These are phyloP conservation scores for Huiozyma naganishii DNA, from an alignment of 805 yeast genomes.

Conservation along the genomic window DNA sequence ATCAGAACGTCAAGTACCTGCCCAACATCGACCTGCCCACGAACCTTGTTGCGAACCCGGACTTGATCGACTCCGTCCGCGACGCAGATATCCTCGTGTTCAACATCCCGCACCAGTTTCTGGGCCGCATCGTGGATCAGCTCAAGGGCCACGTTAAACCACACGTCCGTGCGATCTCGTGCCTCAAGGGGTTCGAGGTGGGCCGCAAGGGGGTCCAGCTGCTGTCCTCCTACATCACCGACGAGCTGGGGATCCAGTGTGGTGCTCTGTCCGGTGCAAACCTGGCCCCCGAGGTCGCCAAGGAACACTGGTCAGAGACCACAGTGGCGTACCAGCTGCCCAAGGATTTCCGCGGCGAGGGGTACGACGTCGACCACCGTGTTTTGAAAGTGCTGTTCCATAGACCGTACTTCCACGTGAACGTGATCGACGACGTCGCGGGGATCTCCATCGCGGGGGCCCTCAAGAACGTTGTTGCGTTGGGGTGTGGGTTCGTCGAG, in stretches of 20 bases:
- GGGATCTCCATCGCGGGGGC: conserved; percentile 97
- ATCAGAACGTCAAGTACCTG: conserved; percentile 88
- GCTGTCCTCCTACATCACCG: conserved; percentile 67
- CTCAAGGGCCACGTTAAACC: conserved; percentile 65
- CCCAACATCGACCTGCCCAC: conserved; percentile 76
- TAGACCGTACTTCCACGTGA: conserved; percentile 94
- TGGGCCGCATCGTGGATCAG: conserved; percentile 65
- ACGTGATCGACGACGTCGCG: conserved; percentile 82
- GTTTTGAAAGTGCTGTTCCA: conserved; percentile 78
- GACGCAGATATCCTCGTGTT: conserved; percentile 80
- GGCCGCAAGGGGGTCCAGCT: conserved; percentile 73
- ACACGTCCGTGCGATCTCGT: conserved; percentile 75
- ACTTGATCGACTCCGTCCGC: conserved; percentile 58
- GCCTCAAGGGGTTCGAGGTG: conserved; percentile 91
- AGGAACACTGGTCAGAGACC: conserved; percentile 92
- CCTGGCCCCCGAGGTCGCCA: conserved; percentile 93
- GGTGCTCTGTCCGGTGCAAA: conserved; percentile 97
- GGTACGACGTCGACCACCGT: conserved; percentile 47
- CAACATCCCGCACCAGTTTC: conserved; percentile 95
- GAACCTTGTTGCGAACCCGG: conserved; percentile 84
- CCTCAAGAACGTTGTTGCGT: conserved; percentile 86
- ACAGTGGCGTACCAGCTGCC: conserved; percentile 84
- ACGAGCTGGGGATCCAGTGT: conserved; percentile 74
- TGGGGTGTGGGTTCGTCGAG: conserved; percentile 93
- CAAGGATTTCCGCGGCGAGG: conserved; percentile 36